Conservation (phyloP, 768 basidiomycete genomes). For the Phallus indusiatus region DNA sequence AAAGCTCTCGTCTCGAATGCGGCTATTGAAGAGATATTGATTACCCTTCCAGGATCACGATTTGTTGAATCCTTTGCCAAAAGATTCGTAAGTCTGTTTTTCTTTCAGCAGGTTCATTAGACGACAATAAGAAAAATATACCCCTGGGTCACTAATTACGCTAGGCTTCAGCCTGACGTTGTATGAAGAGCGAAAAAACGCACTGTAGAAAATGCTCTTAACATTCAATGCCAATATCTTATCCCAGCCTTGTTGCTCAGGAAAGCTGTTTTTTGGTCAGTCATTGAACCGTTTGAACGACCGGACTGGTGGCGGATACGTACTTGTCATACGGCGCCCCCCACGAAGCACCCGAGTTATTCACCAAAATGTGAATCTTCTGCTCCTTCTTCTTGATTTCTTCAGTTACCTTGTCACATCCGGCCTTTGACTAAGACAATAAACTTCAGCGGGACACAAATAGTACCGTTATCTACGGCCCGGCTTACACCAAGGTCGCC, state of each 20-base stretch:
- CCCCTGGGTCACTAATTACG: slow-evolving; percentile 42
- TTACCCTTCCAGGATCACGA: slow-evolving; percentile 61
- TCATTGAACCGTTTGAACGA: background rate
- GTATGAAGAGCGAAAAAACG: slow-evolving; percentile 16
- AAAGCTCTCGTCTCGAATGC: slow-evolving; percentile 46
- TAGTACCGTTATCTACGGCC: background rate
- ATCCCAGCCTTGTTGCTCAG: slow-evolving; percentile 82
- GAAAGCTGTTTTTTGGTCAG: slow-evolving; percentile 32
- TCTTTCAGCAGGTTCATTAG: background rate
- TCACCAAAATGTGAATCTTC: slow-evolving; percentile 75
- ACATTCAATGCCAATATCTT: slow-evolving; percentile 76
- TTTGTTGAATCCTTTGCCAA: slow-evolving; percentile 60
- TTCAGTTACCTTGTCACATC: slow-evolving; percentile 62
- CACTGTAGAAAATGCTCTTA: slow-evolving; percentile 77
- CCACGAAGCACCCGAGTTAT: slow-evolving; percentile 81
- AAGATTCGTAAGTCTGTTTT: slow-evolving; percentile 43
- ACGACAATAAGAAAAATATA: slow-evolving; percentile 16
- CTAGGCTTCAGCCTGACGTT: background rate
- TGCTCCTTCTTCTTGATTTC: slow-evolving; percentile 60
- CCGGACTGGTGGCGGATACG: no score
- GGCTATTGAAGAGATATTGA: slow-evolving; percentile 73
- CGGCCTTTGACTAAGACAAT: slow-evolving; percentile 52
- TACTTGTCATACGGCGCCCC: slow-evolving; percentile 54
- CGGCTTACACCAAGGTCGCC: slow-evolving; percentile 54
- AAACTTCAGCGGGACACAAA: background rate